Evolutionary conservation across 805 yeast genomes (phyloP).

Genomic region (Candida succiphila): DNA sequence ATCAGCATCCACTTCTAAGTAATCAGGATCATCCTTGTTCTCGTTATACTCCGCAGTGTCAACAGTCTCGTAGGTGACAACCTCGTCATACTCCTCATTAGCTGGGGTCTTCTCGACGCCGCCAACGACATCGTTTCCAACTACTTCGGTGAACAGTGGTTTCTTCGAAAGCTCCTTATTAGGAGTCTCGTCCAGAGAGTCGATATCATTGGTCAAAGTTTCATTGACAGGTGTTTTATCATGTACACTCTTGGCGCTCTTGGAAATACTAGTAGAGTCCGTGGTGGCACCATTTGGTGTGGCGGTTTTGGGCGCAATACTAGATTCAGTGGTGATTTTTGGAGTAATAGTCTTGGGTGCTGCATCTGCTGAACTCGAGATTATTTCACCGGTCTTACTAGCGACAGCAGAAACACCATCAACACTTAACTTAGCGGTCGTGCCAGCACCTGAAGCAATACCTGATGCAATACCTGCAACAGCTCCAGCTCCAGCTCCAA

Average conservation of each 20-base stretch:
- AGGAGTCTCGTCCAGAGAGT: not conserved
- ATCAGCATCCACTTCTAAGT: constrained; percentile 27
- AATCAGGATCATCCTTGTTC: constrained; percentile 37
- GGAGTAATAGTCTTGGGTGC: too few relatives aligned
- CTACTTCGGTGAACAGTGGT: constrained; percentile 22
- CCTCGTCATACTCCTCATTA: constrained; percentile 20
- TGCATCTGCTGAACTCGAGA: too few relatives aligned
- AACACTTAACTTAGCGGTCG: constrained; percentile 9
- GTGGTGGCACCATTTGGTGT: constrained; percentile 12
- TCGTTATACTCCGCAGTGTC: constrained; percentile 35
- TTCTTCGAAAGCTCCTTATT: constrained; percentile 7
- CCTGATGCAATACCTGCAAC: constrained; percentile 10
- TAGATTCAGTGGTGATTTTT: too few relatives aligned
- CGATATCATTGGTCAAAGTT: constrained; percentile 3
- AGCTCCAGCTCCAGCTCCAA: constrained; percentile 9
- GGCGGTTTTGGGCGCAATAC: too few relatives aligned
- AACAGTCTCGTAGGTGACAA: constrained; percentile 36
- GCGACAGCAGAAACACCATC: constrained; percentile 10
- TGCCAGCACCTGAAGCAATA: constrained; percentile 14
- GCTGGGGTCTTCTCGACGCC: constrained; percentile 3
- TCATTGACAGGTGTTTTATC: constrained; percentile 11
- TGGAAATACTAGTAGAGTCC: constrained; percentile 3
- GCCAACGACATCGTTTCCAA: constrained; percentile 3
- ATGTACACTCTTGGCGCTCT: constrained; percentile 4
- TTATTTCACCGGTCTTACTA: constrained; percentile 8